These are phyloP conservation scores for Calycina herbarum DNA, from an alignment of 2,329 filamentous ascomycete genomes.

Conservation along the genomic window DNA sequence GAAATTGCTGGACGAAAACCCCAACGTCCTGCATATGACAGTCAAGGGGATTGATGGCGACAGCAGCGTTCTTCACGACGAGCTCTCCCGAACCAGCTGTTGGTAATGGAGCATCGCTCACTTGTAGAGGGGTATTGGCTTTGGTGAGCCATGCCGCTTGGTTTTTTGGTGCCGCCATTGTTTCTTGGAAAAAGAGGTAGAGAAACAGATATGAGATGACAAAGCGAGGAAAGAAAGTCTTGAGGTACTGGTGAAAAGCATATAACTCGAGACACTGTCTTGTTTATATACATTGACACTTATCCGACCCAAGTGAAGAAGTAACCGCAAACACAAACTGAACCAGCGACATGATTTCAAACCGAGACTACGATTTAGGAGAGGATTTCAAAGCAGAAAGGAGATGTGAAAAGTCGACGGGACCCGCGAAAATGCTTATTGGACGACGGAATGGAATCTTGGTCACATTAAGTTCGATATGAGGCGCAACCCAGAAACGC, in stretches of 20 bases:
- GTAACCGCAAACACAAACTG: neutral
- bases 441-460: too few species aligned
- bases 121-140: slow-evolving; percentile 37
- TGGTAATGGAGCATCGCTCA: slow-evolving; percentile 41
- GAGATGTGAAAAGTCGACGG: neutral
- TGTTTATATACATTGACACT: neutral
- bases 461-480: too few species aligned
- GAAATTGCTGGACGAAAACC: slow-evolving; percentile 27
- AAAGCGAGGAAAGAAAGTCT: neutral
- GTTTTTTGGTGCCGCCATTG: slow-evolving; percentile 14
- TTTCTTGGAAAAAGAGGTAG: neutral
- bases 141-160: slow-evolving; percentile 28
- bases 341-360: neutral
- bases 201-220: neutral
- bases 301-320: neutral
- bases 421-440: too few species aligned
- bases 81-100: slow-evolving; percentile 40
- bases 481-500: too few species aligned
- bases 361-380: neutral
- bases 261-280: neutral
- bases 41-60: slow-evolving; percentile 47
- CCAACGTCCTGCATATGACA: slow-evolving; percentile 23
- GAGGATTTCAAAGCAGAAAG: neutral
- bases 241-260: neutral
- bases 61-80: slow-evolving; percentile 41